Evolutionary conservation across 208 protist species (phyloP).

Genomic region (Leishmania mexicana): DNA sequence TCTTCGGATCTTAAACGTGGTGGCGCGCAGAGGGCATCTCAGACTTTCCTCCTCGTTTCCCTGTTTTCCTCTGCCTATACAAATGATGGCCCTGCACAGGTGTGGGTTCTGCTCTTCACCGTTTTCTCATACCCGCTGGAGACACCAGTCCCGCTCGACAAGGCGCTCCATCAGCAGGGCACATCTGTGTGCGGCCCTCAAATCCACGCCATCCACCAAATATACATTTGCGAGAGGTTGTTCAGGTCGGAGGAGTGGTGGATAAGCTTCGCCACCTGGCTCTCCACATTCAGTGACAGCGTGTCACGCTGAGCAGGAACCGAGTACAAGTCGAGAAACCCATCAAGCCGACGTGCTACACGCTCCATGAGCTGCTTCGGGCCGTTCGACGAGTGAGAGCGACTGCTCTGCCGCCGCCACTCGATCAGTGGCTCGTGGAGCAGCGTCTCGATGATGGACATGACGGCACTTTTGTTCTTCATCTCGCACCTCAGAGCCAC

Average conservation of each 20-base stretch:
- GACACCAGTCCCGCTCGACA: not conserved
- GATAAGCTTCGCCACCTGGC: slow-evolving; percentile 94
- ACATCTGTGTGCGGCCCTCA: slow-evolving; percentile 19
- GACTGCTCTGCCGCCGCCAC: slow-evolving; percentile 60
- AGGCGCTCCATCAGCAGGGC: not conserved
- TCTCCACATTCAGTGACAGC: slow-evolving; percentile 87
- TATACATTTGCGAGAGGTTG: slow-evolving; percentile 95
- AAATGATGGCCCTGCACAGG: not conserved
- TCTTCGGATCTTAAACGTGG: not conserved
- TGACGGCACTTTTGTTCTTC: slow-evolving; percentile 92
- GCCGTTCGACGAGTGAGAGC: slow-evolving; percentile 19
- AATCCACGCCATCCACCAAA: slow-evolving; percentile 97
- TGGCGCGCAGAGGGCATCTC: not conserved
- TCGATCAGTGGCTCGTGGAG: slow-evolving; percentile 97
- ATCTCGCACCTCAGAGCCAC: slow-evolving; percentile 89
- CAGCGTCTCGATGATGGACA: slow-evolving; percentile 96
- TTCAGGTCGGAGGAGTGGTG: slow-evolving; percentile 89
- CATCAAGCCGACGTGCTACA: slow-evolving; percentile 77
- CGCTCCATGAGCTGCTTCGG: slow-evolving; percentile 69
- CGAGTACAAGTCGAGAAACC: slow-evolving; percentile 82
- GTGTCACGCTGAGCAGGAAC: slow-evolving; percentile 59
- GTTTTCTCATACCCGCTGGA: no score
- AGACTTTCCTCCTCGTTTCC: not conserved
- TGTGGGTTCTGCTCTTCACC: not conserved
- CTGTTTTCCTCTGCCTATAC: not conserved